Evolutionary conservation across 1,284 basidiomycete species (phyloP).

Genomic region (Coniferiporia sulphurascens): DNA sequence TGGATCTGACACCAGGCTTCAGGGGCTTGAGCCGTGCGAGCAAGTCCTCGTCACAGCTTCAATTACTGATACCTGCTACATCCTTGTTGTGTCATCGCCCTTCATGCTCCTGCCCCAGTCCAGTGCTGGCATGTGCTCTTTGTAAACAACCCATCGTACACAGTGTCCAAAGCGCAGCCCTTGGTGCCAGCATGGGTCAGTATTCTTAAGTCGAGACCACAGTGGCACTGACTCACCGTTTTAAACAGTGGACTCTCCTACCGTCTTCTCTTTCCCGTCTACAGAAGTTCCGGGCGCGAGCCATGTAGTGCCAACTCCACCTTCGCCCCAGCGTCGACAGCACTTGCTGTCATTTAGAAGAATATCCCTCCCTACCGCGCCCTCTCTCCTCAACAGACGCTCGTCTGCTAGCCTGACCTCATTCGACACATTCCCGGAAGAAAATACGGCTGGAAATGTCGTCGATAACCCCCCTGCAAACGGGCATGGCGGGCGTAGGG

Average conservation of each 20-base stretch:
- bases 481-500: slow-evolving; percentile 21
- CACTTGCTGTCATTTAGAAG: slow-evolving; percentile 65
- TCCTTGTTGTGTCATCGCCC: background rate
- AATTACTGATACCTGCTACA: no score
- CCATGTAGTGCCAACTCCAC: background rate
- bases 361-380: slow-evolving; percentile 66
- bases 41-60: no score
- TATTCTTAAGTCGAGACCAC: background rate
- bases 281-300: slow-evolving; percentile 3
- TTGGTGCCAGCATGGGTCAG: slow-evolving; percentile 1
- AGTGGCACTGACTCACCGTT: background rate
- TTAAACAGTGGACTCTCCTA: background rate
- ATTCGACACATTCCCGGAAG: slow-evolving; percentile 62
- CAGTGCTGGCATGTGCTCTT: background rate
- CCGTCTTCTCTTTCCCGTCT: slow-evolving; percentile 13
- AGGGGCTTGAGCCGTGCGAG: background rate
- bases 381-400: slow-evolving; percentile 49
- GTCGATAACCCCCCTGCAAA: slow-evolving; percentile 11
- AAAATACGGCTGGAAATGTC: slow-evolving; percentile 22
- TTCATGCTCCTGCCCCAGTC: background rate
- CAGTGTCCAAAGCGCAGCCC: background rate
- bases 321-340: slow-evolving; percentile 25
- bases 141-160: background rate
- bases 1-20: background rate
- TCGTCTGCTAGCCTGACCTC: slow-evolving; percentile 66